These are phyloP conservation scores for Plantago elongata DNA, from an alignment of 257 asterid genomes.

Conservation along the genomic window DNA sequence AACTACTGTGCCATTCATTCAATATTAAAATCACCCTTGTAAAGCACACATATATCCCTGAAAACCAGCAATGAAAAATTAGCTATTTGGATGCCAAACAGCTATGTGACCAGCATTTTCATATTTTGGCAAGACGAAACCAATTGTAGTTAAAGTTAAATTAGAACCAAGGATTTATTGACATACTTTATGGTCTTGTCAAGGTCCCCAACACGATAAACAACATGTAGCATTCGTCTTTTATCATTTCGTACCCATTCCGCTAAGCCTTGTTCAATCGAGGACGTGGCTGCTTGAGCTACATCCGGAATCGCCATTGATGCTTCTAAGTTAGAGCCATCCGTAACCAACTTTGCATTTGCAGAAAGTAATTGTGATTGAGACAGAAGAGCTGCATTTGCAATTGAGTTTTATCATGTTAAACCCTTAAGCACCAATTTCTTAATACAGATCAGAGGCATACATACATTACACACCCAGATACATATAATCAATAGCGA, in stretches of 20 bases:
- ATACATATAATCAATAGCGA: background rate
- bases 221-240: slow-evolving; percentile 50
- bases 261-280: slow-evolving; percentile 23
- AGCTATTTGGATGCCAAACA: no score
- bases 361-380: slow-evolving; percentile 36
- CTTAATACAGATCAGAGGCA: no score
- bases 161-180: background rate
- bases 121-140: background rate
- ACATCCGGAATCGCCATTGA: slow-evolving; percentile 14
- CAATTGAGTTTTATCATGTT: slow-evolving; percentile 12
- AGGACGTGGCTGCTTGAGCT: slow-evolving; percentile 19
- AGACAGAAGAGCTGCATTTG: slow-evolving; percentile 27
- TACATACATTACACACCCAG: no score
- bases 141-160: background rate
- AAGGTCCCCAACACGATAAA: slow-evolving; percentile 45
- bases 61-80: no score
- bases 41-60: no score
- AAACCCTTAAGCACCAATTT: slow-evolving; percentile 10
- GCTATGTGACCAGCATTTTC: no score
- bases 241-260: slow-evolving; percentile 42
- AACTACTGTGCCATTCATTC: no score
- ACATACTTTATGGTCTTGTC: slow-evolving; percentile 42
- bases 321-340: slow-evolving; percentile 15
- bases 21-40: no score
- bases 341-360: slow-evolving; percentile 24